Evolutionary conservation across 2,329 filamentous ascomycete species (phyloP).

Genomic region (Cytospora piceae): DNA sequence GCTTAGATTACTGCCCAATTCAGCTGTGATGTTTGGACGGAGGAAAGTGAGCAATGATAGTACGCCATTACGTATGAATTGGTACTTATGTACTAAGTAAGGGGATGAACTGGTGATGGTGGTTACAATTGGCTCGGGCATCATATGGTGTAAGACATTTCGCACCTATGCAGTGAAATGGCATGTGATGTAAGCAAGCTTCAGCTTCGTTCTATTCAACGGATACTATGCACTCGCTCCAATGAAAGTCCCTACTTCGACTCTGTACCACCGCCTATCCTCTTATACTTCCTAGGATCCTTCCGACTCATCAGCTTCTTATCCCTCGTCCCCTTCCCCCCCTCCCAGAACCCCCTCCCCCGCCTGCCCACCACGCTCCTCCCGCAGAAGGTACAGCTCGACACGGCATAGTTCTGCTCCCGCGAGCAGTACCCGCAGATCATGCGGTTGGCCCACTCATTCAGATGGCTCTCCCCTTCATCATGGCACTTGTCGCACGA

Average conservation of each 20-base stretch:
- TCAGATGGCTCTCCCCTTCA: slow-evolving; percentile 67
- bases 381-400: slow-evolving; percentile 76
- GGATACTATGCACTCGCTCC: rapidly evolving
- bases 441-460: slow-evolving; percentile 85
- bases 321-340: slow-evolving; percentile 80
- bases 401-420: slow-evolving; percentile 78
- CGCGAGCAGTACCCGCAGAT: slow-evolving; percentile 79
- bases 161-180: no score
- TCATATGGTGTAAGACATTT: no score
- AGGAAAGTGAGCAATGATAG: no score
- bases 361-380: slow-evolving; percentile 68
- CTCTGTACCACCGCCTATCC: slow-evolving; percentile 51
- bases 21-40: no score
- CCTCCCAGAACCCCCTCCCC: slow-evolving; percentile 80
- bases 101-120: no score
- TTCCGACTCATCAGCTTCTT: slow-evolving; percentile 72
- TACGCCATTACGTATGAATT: no score
- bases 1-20: no score
- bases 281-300: slow-evolving; percentile 74
- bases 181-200: not conserved
- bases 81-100: no score
- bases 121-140: no score
- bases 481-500: slow-evolving; percentile 79
- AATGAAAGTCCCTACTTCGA: slow-evolving; percentile 37
- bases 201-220: not conserved